Conservation (phyloP, 371 early-diverging fungal species). For the Rhizopus sp. region DNA sequence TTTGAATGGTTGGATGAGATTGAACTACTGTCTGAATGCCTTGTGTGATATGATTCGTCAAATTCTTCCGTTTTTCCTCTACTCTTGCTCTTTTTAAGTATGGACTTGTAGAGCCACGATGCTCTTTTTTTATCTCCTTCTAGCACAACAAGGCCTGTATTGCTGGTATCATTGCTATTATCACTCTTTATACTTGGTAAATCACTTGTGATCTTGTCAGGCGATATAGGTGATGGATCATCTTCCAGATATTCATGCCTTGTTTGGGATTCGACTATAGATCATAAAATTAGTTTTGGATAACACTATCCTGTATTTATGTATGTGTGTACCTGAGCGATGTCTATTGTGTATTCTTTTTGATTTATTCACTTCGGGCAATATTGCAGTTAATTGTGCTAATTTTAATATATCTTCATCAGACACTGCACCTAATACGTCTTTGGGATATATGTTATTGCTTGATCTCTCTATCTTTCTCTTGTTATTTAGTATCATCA, state of each 20-base stretch:
- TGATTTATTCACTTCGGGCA: slow-evolving; percentile 23
- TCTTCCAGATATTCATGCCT: not conserved
- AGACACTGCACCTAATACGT: slow-evolving; percentile 41
- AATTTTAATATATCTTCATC: slow-evolving; percentile 45
- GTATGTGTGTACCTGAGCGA: not conserved
- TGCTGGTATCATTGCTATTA: not conserved
- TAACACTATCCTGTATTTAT: too few species aligned
- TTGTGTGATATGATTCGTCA: not conserved
- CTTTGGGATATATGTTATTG: slow-evolving; percentile 4
- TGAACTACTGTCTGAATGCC: not conserved
- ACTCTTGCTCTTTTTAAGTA: slow-evolving; percentile 11
- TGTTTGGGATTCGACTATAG: not conserved
- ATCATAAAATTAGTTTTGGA: not conserved
- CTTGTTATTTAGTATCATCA: slow-evolving; percentile 2
- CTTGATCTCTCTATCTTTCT: too few species aligned
- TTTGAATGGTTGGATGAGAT: slow-evolving; percentile 2
- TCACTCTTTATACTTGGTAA: not conserved
- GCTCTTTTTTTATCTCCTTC: slow-evolving; percentile 5
- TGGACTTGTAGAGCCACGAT: slow-evolving; percentile 19
- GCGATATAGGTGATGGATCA: not conserved
- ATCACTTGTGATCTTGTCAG: not conserved
- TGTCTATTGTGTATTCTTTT: slow-evolving; percentile 6
- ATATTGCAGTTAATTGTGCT: slow-evolving; percentile 32
- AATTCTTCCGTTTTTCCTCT: not conserved
- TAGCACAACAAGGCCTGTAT: not conserved